These are phyloP conservation scores for Vigna radiata DNA, from an alignment of 306 rosid genomes.

Conservation along the genomic window DNA sequence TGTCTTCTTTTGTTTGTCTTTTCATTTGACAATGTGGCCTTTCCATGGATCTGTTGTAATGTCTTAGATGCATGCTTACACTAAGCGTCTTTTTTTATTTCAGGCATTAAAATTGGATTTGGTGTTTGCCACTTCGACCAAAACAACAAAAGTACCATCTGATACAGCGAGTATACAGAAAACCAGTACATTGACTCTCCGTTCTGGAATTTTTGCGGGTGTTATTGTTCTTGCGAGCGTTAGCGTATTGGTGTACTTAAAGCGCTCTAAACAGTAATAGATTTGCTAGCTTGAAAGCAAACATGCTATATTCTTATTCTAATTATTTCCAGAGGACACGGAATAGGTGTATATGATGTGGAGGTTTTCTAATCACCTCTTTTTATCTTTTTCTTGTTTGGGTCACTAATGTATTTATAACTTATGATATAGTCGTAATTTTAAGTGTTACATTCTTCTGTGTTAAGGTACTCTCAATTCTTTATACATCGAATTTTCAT, in stretches of 20 bases:
- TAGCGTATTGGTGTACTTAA: conserved; percentile 68
- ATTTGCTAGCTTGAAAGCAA: conserved; percentile 40
- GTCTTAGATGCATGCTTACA: conserved; percentile 20
- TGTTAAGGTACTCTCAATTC: not conserved
- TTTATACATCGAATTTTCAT: not conserved
- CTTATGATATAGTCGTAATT: not conserved
- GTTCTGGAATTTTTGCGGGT: conserved; percentile 66
- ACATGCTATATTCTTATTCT: conserved; percentile 2
- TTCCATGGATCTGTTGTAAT: conserved; percentile 12
- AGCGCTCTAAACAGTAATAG: conserved; percentile 64
- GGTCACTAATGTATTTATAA: conserved; percentile 39
- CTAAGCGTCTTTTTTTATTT: conserved; percentile 32
- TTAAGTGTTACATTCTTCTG: conserved; percentile 26
- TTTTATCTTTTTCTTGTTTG: not conserved
- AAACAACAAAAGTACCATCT: conserved; percentile 19
- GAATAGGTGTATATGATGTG: conserved; percentile 28
- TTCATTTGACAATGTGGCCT: conserved; percentile 6
- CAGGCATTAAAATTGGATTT: conserved; percentile 89
- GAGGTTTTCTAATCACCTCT: conserved; percentile 26
- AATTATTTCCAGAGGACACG: conserved; percentile 7
- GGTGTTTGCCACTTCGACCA: conserved; percentile 60
- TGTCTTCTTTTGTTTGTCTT: conserved; percentile 33
- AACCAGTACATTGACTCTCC: conserved; percentile 44
- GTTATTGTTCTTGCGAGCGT: conserved; percentile 65
- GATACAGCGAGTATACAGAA: conserved; percentile 40